Conservation (phyloP, 208 protist species). For the Spongospora subterranea region DNA sequence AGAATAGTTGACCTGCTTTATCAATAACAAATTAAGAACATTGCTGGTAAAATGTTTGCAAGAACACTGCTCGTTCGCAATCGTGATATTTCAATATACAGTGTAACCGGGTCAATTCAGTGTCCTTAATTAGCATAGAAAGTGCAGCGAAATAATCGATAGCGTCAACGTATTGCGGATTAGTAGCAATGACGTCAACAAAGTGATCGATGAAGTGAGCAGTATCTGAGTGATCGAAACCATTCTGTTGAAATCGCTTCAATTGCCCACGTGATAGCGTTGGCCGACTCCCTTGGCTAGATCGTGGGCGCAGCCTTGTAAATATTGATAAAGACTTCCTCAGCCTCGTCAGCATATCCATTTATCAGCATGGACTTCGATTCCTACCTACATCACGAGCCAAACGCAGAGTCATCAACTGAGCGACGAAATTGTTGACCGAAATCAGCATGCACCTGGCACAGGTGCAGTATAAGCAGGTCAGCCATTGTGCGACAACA, state of each 20-base stretch:
- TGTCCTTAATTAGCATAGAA: slow-evolving; percentile 2
- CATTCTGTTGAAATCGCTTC: slow-evolving; percentile 3
- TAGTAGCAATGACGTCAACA: slow-evolving; percentile 1
- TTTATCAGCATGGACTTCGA: too few species aligned
- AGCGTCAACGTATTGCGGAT: not conserved
- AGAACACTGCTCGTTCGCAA: too few species aligned
- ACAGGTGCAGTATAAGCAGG: not conserved
- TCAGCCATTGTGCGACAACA: not conserved
- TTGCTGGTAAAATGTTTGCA: too few species aligned
- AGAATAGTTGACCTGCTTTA: too few species aligned
- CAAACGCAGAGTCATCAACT: too few species aligned
- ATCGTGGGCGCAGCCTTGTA: not conserved
- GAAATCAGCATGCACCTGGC: not conserved
- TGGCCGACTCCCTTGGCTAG: not conserved
- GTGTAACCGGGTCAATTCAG: not conserved
- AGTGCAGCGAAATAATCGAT: slow-evolving; percentile 32
- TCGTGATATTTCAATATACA: not conserved
- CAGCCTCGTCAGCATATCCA: slow-evolving; percentile 50
- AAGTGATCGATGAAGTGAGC: not conserved
- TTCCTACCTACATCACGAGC: too few species aligned
- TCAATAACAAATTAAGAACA: too few species aligned
- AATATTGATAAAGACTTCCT: slow-evolving; percentile 38
- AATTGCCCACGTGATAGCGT: slow-evolving; percentile 20
- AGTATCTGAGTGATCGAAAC: not conserved
- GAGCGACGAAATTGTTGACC: too few species aligned